Percentiles rank a stretch among this genome's conserved stretches.
These are phyloP conservation scores for Flammula alnicola DNA, from an alignment of 1,284 basidiomycete species.

Conservation along the genomic window DNA sequence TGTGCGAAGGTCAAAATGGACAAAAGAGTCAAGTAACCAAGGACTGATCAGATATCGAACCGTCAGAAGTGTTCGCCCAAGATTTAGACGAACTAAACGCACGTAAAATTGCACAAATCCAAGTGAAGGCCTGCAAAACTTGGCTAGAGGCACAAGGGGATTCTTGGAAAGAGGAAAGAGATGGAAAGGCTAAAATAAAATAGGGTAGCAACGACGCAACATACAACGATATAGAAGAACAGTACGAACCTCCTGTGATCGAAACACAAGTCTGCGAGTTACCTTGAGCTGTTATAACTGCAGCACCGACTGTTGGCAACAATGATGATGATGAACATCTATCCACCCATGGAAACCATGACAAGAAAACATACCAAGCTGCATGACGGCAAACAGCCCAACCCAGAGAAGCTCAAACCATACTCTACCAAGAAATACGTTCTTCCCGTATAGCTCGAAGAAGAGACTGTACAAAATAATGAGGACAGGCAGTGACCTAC, in stretches of 20 bases:
- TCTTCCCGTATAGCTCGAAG: conserved; percentile 56
- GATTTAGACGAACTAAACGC: conserved; percentile 35
- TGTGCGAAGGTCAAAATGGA: conserved; percentile 36
- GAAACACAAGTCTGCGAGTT: conserved; percentile 20
- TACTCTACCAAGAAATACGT: conserved; percentile 60
- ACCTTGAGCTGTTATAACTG: conserved; percentile 27
- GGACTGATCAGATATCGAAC: conserved; percentile 31
- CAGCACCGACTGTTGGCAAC: conserved; percentile 30
- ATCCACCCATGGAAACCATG: conserved; percentile 1
- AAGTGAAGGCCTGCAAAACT: conserved; percentile 66
- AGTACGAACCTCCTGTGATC: conserved; percentile 16
- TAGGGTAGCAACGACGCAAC: conserved; percentile 1
- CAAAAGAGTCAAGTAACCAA: conserved; percentile 42
- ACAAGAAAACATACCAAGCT: conserved; percentile 54
- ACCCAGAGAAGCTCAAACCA: conserved; percentile 76
- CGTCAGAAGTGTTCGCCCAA: conserved; percentile 3
- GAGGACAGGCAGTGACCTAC: no score
- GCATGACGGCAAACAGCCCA: conserved; percentile 57
- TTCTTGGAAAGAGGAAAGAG: conserved; percentile 20
- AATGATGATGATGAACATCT: neutral
- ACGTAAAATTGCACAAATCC: conserved; percentile 63
- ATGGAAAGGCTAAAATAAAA: neutral
- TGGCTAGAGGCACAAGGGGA: conserved; percentile 57
- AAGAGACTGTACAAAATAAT: conserved; percentile 52
- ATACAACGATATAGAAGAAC: conserved; percentile 1